Evolutionary conservation across 2,329 filamentous ascomycete genomes (phyloP).

Genomic region (Fusarium ambrosium): DNA sequence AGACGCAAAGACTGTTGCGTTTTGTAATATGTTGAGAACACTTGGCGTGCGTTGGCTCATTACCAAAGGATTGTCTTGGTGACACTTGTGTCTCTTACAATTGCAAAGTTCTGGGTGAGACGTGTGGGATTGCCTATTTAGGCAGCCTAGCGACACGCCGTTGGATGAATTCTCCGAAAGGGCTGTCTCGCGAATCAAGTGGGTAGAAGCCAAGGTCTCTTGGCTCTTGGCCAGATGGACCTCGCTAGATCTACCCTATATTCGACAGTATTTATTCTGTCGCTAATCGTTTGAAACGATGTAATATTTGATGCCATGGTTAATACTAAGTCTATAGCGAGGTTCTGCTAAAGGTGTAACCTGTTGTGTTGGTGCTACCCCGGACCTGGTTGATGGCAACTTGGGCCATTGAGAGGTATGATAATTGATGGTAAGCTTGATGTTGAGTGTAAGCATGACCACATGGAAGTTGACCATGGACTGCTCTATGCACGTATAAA

Average conservation of each 20-base stretch:
- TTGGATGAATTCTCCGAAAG: constrained; percentile 4
- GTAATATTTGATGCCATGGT: neutral
- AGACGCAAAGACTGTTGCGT: neutral
- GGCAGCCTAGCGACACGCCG: neutral
- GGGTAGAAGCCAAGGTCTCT: neutral
- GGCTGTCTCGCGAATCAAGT: neutral
- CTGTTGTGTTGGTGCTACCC: constrained; percentile 7
- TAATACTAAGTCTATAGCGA: neutral
- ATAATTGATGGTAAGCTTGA: neutral
- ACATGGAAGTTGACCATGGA: neutral
- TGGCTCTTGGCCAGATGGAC: neutral
- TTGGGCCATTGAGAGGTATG: neutral
- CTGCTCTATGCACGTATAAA: neutral
- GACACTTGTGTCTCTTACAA: neutral
- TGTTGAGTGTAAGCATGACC: neutral
- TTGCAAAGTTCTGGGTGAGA: neutral
- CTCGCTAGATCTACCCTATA: neutral
- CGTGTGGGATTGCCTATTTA: neutral
- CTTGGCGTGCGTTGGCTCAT: neutral
- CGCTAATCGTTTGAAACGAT: neutral
- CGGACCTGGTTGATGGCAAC: neutral
- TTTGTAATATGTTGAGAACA: neutral
- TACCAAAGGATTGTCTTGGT: neutral
- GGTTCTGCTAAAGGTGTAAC: neutral
- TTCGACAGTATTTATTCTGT: neutral